These are phyloP conservation scores for Hanseniaspora taiwanica DNA, from an alignment of 805 yeast genomes.

Conservation along the genomic window DNA sequence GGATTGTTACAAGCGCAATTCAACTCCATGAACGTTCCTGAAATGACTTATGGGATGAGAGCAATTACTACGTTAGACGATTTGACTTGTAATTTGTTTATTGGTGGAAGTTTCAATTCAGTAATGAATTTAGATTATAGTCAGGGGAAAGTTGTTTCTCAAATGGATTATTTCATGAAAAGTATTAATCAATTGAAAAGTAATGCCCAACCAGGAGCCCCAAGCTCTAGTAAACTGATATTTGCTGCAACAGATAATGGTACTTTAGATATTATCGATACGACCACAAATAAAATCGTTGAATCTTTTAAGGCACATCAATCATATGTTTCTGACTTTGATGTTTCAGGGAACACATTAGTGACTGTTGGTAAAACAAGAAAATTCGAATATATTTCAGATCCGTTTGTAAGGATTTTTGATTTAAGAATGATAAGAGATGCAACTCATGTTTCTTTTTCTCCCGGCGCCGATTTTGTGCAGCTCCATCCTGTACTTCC, in stretches of 20 bases:
- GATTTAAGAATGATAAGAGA: slow-evolving; percentile 65
- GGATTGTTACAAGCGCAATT: slow-evolving; percentile 25
- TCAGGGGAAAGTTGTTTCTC: slow-evolving; percentile 21
- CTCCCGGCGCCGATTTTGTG: slow-evolving; percentile 78
- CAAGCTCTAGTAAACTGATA: slow-evolving; percentile 37
- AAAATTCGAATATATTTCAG: slow-evolving; percentile 47
- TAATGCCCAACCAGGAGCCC: neutral
- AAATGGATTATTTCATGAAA: slow-evolving; percentile 1
- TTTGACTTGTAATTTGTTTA: slow-evolving; percentile 28
- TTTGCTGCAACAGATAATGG: slow-evolving; percentile 51
- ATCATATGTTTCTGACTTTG: slow-evolving; percentile 49
- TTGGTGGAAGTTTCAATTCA: slow-evolving; percentile 32
- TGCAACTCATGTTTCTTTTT: slow-evolving; percentile 71
- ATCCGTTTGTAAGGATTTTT: slow-evolving; percentile 72
- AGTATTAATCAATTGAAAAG: neutral
- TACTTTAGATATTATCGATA: slow-evolving; percentile 50
- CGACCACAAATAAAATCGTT: slow-evolving; percentile 32
- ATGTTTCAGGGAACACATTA: slow-evolving; percentile 48
- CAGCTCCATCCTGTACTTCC: slow-evolving; percentile 80
- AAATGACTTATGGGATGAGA: slow-evolving; percentile 15
- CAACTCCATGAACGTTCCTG: neutral
- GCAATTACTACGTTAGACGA: slow-evolving; percentile 21
- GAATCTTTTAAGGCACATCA: slow-evolving; percentile 48
- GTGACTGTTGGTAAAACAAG: slow-evolving; percentile 74
- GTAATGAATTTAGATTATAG: slow-evolving; percentile 31